Base-by-base conservation (phyloP, 108 stramenopile genomes). In the Cyclotella cryptica region DNA sequence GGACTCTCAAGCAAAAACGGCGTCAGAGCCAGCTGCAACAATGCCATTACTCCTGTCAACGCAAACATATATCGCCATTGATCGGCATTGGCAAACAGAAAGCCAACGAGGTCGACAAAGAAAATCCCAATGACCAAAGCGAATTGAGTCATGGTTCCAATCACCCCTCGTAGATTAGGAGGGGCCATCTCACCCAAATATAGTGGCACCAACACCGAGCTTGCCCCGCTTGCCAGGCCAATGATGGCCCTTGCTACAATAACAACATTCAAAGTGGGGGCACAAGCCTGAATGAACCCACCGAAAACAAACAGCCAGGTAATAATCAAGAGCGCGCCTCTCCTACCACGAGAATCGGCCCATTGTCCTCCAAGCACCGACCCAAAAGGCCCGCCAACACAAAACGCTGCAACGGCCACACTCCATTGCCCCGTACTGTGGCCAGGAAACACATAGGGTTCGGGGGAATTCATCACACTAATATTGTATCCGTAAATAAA, bases 71-170 rank as follows among this genome's bases (percentile, higher is more conserved):
- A 70, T 19, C 96, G 67, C 97, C 97, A 98, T 41, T 55, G 53
- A 13, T 58, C 60, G 42, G 79, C 78, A 59, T 90, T 92, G 3
- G 92, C 90, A 69, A 95, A 88, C 5, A 82, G 79, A 70, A 97
- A 96, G 2, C 93, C 96, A 42, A 99, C 55, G 19, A 96, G 65
- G 75, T 98, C 84, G 3, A 85, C 78, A 45, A 92, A 88, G 28
- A 98, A 84, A 67, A 99, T 98, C 29, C 98, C 99, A 47, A 93
- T 85, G 1, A 96, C 95, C 83, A 97, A 73, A 42, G 93, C 94
- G 77, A 99, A 98, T 79, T 98, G 98, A n/a, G 96, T 97, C 70
- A 97, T 74, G 9, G 98, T 98, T 10, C 99, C 99, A 66, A 99
- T 84, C 54, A 91, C 90, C 35, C 98, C 98, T 66, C 99, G 92